Evolutionary conservation across 257 asterid genomes (phyloP).

Genomic region (Scutellaria galericulata): DNA sequence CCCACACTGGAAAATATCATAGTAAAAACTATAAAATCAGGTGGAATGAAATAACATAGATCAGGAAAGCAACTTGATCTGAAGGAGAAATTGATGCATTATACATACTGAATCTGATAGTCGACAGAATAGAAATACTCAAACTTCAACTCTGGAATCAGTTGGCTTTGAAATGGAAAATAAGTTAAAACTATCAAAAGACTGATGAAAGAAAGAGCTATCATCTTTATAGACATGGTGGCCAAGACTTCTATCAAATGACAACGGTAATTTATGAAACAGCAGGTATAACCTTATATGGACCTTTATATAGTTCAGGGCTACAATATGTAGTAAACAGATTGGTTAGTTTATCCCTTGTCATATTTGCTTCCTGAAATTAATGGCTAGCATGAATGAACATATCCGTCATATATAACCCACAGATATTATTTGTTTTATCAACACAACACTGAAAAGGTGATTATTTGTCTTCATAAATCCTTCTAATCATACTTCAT

Average conservation of each 20-base stretch:
- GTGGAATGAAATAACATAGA: conserved; percentile 9
- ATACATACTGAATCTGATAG: neutral
- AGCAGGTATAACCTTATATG: neutral
- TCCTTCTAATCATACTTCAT: neutral
- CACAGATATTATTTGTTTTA: neutral
- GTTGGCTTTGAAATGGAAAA: conserved; percentile 5
- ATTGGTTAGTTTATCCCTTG: neutral
- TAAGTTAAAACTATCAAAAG: neutral
- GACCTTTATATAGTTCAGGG: neutral
- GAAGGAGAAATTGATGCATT: conserved; percentile 13
- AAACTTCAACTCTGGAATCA: neutral
- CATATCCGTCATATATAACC: conserved; percentile 1
- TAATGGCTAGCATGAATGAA: neutral
- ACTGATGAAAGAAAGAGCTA: neutral
- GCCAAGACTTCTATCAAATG: neutral
- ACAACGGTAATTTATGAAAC: neutral
- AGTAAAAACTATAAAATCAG: conserved; percentile 14
- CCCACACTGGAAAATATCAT: neutral
- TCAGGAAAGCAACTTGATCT: conserved; percentile 11
- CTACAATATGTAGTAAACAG: neutral
- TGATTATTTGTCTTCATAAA: neutral
- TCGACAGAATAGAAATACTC: neutral
- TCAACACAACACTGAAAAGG: neutral
- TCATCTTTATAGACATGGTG: conserved; percentile 3
- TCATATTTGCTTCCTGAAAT: neutral